Evolutionary conservation across 108 stramenopile genomes (phyloP).

Genomic region (Pseudonitzschia delicatissima): DNA sequence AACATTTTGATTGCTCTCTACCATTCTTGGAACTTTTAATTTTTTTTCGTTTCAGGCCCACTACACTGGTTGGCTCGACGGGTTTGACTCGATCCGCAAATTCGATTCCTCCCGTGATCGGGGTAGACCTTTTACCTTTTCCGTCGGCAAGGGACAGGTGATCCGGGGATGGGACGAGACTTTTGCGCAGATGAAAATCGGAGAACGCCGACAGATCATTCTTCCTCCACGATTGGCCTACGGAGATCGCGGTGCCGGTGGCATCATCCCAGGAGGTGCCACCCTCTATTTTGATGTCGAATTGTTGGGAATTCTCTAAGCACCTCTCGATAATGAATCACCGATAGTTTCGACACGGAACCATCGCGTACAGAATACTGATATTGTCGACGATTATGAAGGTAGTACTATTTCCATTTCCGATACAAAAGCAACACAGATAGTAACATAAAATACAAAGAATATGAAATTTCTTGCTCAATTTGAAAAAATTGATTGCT

Average conservation of each 20-base stretch:
- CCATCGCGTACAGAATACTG: too few relatives aligned
- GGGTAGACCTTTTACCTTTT: conserved; percentile 90
- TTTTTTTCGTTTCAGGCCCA: too few relatives aligned
- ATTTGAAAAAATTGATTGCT: too few relatives aligned
- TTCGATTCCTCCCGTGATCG: conserved; percentile 96
- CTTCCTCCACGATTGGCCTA: conserved; percentile 88
- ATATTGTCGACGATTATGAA: too few relatives aligned
- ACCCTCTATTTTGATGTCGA: conserved; percentile 96
- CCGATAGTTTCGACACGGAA: too few relatives aligned
- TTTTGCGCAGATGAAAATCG: conserved; percentile 89
- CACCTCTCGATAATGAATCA: too few relatives aligned
- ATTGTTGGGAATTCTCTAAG: conserved; percentile 44
- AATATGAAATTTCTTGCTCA: too few relatives aligned
- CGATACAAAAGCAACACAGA: too few relatives aligned
- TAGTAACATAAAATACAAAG: too few relatives aligned
- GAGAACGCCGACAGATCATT: conserved; percentile 84
- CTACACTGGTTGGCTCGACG: conserved; percentile 96
- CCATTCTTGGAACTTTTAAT: too few relatives aligned
- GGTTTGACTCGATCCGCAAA: conserved; percentile 79
- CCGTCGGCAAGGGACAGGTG: conserved; percentile 88
- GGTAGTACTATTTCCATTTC: too few relatives aligned
- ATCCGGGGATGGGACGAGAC: conserved; percentile 56
- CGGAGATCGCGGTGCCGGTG: conserved; percentile 88
- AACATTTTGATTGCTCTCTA: too few relatives aligned
- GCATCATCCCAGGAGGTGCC: conserved; percentile 88